These are phyloP conservation scores for Letharia lupina DNA, from an alignment of 495 filamentous ascomycete genomes.

Conservation along the genomic window DNA sequence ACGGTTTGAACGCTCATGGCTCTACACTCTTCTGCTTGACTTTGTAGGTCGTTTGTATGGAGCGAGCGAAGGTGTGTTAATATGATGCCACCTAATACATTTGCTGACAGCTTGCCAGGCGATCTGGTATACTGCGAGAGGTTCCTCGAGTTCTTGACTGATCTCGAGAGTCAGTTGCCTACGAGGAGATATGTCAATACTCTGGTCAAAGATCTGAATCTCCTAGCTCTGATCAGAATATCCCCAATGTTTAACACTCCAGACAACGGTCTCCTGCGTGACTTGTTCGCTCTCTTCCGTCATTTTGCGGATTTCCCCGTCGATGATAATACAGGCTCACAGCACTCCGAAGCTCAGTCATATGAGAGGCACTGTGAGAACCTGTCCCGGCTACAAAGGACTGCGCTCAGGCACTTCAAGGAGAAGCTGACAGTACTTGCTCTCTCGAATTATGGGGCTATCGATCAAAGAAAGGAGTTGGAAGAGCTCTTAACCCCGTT, in stretches of 20 bases:
- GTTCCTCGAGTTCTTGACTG: constrained; percentile 82
- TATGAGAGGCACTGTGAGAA: constrained; percentile 69
- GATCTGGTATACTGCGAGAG: constrained; percentile 81
- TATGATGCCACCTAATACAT: not conserved
- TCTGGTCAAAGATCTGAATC: constrained; percentile 80
- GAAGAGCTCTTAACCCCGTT: constrained; percentile 66
- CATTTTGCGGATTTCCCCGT: constrained; percentile 86
- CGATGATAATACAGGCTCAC: constrained; percentile 79
- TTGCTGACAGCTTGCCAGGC: constrained; percentile 34
- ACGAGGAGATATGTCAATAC: constrained; percentile 91
- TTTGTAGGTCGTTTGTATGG: constrained; percentile 69
- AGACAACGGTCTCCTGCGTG: constrained; percentile 70
- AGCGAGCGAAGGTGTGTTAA: constrained; percentile 32
- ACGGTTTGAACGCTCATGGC: constrained; percentile 88
- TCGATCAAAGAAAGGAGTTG: constrained; percentile 71
- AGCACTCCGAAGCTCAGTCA: constrained; percentile 61
- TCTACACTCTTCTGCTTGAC: constrained; percentile 77
- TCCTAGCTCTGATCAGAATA: constrained; percentile 72
- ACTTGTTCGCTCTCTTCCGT: constrained; percentile 66
- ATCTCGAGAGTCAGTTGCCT: constrained; percentile 87
- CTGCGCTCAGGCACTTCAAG: constrained; percentile 74
- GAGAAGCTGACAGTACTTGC: constrained; percentile 85
- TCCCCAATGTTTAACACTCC: constrained; percentile 69
- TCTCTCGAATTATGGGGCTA: constrained; percentile 82
- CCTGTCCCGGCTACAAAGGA: constrained; percentile 73